Evolutionary conservation across 495 filamentous ascomycete genomes (phyloP), one percentile per base, ranked within the genome.

Genomic region (Trichoderma virens): DNA sequence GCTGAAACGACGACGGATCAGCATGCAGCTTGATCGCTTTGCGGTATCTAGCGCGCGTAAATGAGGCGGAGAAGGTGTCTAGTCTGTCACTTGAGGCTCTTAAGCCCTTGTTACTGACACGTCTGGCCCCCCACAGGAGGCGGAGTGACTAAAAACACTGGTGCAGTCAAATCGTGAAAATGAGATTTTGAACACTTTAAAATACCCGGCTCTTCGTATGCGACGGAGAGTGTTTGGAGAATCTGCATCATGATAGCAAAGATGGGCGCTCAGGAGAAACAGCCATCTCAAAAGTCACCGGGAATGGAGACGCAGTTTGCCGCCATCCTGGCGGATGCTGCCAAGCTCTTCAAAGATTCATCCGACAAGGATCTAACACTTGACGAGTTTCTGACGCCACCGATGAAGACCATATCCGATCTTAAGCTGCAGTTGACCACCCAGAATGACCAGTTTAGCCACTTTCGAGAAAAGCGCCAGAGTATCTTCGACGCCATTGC

Each of bases 401-500:
- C 64, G 31, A 65, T 65, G 59, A 43, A 25, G 34, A 47, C 20
- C 35, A 20, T 65, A 5, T 27, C 35, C 38, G 64, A 65, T 25
- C 59, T 65, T 3, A 45, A 2, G 16, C 28, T 27, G 3, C 45
- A 60, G 31, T 30, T 65, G 56, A 60, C 34, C 5, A 23, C n/a
- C 18, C 39, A 61, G 18, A 65, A 65, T 38, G 30, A 61, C 16
- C 35, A 45, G 35, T 65, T 65, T 13, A 25, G 4, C 32, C n/a
- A 34, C 41, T 65, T 65, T 45, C 56, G 64, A 28, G 64, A 59
- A 31, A 61, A 61, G 64, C 35, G 60, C 6, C 25, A 61, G 16
- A n/a, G 16, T 5, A 28, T 65, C 3, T 65, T 61, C 59, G 35
- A 43, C 18, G 64, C 43, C n/a, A 18, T 65, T 34, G 43, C 20